Evolutionary conservation across 305 asterid species (phyloP), one percentile per base, ranked within the genome.

Genomic region (Plantago lanceolata): DNA sequence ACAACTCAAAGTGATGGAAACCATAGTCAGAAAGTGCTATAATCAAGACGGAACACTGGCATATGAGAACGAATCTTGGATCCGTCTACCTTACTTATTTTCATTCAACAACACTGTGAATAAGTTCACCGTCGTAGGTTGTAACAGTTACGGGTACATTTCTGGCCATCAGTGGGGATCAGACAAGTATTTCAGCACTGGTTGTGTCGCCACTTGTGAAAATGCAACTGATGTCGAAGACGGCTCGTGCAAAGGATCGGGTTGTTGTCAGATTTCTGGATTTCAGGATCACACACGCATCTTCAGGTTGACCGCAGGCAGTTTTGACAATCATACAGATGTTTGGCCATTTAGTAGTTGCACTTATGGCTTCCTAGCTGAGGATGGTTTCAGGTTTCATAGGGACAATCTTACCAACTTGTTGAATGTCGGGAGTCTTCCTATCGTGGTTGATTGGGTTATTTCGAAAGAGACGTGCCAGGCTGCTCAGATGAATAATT

Each of bases 51-150:
- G 78, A 1, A 15, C 59, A 6, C 55, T 54, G 15, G 12, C 55
- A 9, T 35, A 14, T 1, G n/a, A 52, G 60, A n/a, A 24, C 48
- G 33, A 26, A 1, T n/a, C 60, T 71, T 0, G 43, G 29, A 44
- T 47, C 60, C 52, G n/a, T n/a, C 48, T 53, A 33, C 44, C 68
- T 37, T 19, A 66, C 47, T 77, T 77, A n/a, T n/a, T n/a, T 61
- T 35, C 61, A 11, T 26, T 73, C 35, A 70, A 76, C 56, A 64
- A 64, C 57, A 53, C 77, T 0, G 66, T 31, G 14, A 74, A 77
- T 68, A 73, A 71, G 71, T 74, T 78, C 48, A 61, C 68, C 1
- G 79, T 61, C 0, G 50, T 75, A 0, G 79, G n/a, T n/a, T n/a
- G n/a, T n/a, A n/a, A n/a, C n/a, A n/a, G n/a, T n/a, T n/a, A n/a